Evolutionary conservation across 108 stramenopile genomes (phyloP).

Genomic region (Heterococcus sp.): DNA sequence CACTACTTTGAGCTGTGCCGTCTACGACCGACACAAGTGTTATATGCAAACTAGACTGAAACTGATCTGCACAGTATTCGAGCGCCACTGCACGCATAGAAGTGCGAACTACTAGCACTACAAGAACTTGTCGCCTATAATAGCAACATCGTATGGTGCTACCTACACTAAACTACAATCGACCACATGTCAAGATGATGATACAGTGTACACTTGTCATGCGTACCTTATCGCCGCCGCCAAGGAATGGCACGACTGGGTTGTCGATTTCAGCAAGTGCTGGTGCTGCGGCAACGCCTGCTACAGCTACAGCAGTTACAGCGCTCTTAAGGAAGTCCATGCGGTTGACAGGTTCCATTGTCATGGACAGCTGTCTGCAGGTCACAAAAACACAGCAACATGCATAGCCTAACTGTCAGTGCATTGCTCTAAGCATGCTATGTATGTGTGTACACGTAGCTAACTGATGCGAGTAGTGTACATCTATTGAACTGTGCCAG

Average conservation of each 20-base stretch:
- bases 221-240: slow-evolving; percentile 37
- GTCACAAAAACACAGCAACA: neutral
- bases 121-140: too few species aligned
- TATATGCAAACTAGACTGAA: too few species aligned
- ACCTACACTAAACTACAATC: too few species aligned
- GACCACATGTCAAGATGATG: too few species aligned
- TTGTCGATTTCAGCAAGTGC: slow-evolving; percentile 47
- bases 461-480: neutral
- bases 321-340: slow-evolving; percentile 42
- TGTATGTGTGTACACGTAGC: neutral
- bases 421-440: neutral
- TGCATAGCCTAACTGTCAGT: neutral
- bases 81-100: too few species aligned
- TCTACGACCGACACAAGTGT: too few species aligned
- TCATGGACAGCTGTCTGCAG: neutral
- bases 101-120: too few species aligned
- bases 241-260: slow-evolving; percentile 41
- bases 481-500: neutral
- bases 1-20: too few species aligned
- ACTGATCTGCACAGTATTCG: too few species aligned
- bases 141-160: too few species aligned
- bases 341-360: neutral
- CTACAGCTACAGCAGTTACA: slow-evolving; percentile 11
- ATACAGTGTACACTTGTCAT: neutral
- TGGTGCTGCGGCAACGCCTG: slow-evolving; percentile 24